phyloP scores from a whole-genome alignment of 179 eudicot species.

The Heliamphora pulchella region DNA sequence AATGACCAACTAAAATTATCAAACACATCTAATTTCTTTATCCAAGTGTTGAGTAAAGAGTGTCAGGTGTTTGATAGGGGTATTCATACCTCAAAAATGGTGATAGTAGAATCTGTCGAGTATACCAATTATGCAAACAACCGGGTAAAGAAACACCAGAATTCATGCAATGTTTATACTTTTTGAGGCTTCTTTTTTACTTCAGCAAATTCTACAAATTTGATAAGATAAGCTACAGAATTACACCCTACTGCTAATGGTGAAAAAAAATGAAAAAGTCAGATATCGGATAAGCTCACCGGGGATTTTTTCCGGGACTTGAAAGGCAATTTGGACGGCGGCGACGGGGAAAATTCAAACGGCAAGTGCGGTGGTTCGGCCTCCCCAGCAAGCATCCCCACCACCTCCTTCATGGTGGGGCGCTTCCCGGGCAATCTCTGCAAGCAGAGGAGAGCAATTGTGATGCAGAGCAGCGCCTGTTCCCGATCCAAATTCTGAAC shows the following conservation, averaged over 20 bases:
- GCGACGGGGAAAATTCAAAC: slow-evolving; percentile 57
- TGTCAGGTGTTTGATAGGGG: too few species aligned
- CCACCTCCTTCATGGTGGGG: slow-evolving; percentile 89
- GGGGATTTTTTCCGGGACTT: slow-evolving; percentile 52
- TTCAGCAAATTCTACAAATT: slow-evolving; percentile 12
- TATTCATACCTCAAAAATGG: slow-evolving; percentile 20
- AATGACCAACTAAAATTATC: too few species aligned
- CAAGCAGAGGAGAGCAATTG: slow-evolving; percentile 68
- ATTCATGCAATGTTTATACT: slow-evolving; percentile 21
- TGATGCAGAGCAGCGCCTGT: slow-evolving; percentile 59
- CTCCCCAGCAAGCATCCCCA: slow-evolving; percentile 80
- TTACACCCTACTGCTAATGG: slow-evolving; percentile 19
- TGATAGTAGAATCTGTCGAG: slow-evolving; percentile 15
- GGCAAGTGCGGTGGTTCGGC: slow-evolving; percentile 63
- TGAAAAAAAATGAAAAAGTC: slow-evolving; percentile 8
- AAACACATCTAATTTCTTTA: too few species aligned
- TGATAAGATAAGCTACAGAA: slow-evolving; percentile 17
- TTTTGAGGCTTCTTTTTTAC: slow-evolving; percentile 5
- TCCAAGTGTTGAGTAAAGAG: too few species aligned
- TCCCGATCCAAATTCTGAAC: slow-evolving; percentile 43
- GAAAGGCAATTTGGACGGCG: slow-evolving; percentile 40
- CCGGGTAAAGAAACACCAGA: slow-evolving; percentile 16
- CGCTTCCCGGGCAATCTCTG: slow-evolving; percentile 65
- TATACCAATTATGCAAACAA: slow-evolving; percentile 13
- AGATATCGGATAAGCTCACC: slow-evolving; percentile 35